Conservation (phyloP, 2,329 filamentous ascomycete genomes). For the Aspergillus sp. region DNA sequence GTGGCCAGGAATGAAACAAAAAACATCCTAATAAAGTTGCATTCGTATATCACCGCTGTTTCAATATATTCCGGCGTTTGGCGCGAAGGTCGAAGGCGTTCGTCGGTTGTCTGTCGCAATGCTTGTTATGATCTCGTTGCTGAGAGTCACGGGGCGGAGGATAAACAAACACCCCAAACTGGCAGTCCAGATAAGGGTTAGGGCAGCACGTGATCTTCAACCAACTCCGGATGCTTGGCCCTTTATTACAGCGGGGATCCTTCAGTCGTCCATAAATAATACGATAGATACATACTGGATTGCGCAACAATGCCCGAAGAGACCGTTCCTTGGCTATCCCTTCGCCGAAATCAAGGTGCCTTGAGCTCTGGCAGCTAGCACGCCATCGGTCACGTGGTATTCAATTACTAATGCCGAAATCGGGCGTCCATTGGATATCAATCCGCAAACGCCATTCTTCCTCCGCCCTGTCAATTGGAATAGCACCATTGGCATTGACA, state of each 20-base stretch:
- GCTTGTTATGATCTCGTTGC: slow-evolving; percentile 13
- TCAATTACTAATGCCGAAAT: slow-evolving; percentile 25
- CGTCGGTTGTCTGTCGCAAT: background rate
- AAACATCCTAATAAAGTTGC: slow-evolving; percentile 16
- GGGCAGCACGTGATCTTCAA: slow-evolving; percentile 23
- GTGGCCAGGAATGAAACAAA: background rate
- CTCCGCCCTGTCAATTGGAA: slow-evolving; percentile 1
- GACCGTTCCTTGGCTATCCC: background rate
- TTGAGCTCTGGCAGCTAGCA: background rate
- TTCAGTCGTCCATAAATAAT: background rate
- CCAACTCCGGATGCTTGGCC: too few species aligned
- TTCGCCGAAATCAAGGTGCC: background rate
- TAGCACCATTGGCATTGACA: slow-evolving; percentile 19
- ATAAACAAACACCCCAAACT: slow-evolving; percentile 44
- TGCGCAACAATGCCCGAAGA: background rate
- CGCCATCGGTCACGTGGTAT: slow-evolving; percentile 1
- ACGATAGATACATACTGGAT: background rate
- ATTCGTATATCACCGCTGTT: background rate
- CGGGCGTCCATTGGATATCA: slow-evolving; percentile 11
- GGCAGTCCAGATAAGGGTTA: slow-evolving; percentile 38
- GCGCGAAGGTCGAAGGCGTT: background rate
- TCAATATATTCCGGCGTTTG: background rate
- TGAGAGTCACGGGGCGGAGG: slow-evolving; percentile 24
- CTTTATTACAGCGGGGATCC: background rate
- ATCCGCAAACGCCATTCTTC: background rate